phyloP scores from a whole-genome alignment of 495 filamentous ascomycete genomes.

The Neurospora tetraspora region DNA sequence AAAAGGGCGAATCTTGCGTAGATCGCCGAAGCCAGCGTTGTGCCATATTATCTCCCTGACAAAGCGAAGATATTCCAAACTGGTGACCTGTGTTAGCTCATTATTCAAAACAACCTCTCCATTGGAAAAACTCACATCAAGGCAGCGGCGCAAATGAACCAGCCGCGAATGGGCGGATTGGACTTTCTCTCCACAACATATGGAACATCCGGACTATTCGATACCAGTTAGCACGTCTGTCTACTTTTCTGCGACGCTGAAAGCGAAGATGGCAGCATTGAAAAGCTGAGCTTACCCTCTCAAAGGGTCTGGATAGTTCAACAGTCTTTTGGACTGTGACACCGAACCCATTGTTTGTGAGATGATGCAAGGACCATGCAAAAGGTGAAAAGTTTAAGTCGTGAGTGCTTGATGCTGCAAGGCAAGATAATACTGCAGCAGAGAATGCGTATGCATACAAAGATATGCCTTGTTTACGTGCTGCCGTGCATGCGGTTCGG shows the following conservation, averaged over 20 bases:
- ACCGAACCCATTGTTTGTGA: conserved; percentile 7
- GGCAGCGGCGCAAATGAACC: conserved; percentile 13
- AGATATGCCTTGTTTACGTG: neutral
- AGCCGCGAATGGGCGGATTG: conserved; percentile 21
- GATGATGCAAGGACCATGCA: neutral
- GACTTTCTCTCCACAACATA: conserved; percentile 16
- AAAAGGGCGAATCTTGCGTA: conserved; percentile 44
- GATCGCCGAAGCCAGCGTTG: conserved; percentile 58
- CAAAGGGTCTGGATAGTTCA: conserved; percentile 14
- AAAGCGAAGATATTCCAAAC: conserved; percentile 26
- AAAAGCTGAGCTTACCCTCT: conserved; percentile 9
- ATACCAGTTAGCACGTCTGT: neutral
- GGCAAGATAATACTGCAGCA: neutral
- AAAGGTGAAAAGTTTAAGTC: neutral
- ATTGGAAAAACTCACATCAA: conserved; percentile 11
- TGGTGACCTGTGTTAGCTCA: conserved; percentile 4
- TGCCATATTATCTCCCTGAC: conserved; percentile 39
- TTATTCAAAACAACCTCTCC: neutral
- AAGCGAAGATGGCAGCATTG: neutral
- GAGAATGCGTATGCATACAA: neutral
- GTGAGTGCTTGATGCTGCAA: neutral
- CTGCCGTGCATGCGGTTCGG: neutral
- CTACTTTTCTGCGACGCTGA: neutral
- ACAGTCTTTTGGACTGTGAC: neutral
- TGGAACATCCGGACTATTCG: conserved; percentile 18